Percentiles rank a stretch among this genome's conserved stretches.
Conservation (phyloP, 106 monocot genomes). For the Allium fistulosum region DNA sequence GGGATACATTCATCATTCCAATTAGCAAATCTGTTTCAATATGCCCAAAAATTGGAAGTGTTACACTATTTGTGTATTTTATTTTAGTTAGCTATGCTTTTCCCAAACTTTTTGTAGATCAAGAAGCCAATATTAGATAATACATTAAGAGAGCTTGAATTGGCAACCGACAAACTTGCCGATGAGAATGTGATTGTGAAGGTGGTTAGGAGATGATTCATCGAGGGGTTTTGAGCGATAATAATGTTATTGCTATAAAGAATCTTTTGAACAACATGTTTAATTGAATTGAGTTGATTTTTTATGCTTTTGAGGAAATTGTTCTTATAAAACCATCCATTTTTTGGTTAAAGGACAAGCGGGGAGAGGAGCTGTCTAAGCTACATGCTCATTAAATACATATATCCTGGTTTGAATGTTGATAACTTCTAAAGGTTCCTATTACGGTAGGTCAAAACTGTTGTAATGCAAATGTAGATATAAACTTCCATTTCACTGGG, state of each 20-base stretch:
- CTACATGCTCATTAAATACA: neutral
- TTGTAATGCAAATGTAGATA: slow-evolving; percentile 90
- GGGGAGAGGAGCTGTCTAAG: neutral
- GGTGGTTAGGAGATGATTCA: slow-evolving; percentile 59
- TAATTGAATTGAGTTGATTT: too few species aligned
- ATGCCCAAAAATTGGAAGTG: neutral
- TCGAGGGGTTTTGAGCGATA: slow-evolving; percentile 30
- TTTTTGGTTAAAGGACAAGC: slow-evolving; percentile 25
- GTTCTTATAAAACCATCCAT: neutral
- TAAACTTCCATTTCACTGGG: slow-evolving; percentile 94
- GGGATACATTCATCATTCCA: neutral
- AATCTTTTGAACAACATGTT: slow-evolving; percentile 55
- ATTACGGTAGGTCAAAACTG: slow-evolving; percentile 67
- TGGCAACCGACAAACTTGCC: slow-evolving; percentile 33
- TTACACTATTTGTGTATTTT: neutral
- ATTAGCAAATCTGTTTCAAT: neutral
- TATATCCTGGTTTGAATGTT: neutral
- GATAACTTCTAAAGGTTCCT: slow-evolving; percentile 44
- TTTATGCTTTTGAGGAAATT: too few species aligned
- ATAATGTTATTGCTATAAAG: slow-evolving; percentile 35
- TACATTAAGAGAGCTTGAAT: slow-evolving; percentile 39
- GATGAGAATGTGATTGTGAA: slow-evolving; percentile 49
- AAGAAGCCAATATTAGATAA: slow-evolving; percentile 4
- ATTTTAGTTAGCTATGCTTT: neutral
- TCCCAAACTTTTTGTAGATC: neutral